Base-by-base conservation (phyloP, 2,329 filamentous ascomycete genomes). In the Aspergillus hortae region DNA sequence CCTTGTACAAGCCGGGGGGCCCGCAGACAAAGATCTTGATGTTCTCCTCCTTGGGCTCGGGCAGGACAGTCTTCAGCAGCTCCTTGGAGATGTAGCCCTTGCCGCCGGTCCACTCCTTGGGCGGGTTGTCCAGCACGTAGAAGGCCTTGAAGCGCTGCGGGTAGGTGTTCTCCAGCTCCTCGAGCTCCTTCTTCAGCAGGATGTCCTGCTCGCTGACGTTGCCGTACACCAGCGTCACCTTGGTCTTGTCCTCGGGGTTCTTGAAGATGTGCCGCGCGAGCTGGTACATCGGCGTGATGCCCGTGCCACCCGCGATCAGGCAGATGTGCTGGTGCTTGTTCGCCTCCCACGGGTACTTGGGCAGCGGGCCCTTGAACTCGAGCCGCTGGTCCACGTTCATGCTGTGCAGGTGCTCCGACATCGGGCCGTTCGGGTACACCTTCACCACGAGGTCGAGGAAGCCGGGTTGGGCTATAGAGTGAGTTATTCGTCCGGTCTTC, bases 281-380 rank as follows among this genome's bases (percentile, higher is more conserved):
- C 80, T 99, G 94, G 81, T 89, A 97, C 92, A 97, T 96, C 62
- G 94, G 94, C 10, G 94, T 94, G 73, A 99, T 95, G 56, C 94
- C 94, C 6, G 94, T 96, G 59, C 94, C 94, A 64, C 94, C 94
- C n/a, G 92, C 90, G 57, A 99, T 73, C 63, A 78, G 60, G 47
- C 67, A 70, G 60, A 78, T 69, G 79, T 97, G 91, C 55, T 89
- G 78, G 78, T 96, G 92, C 83, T 96, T 96, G 83, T 97, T 97
- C 61, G 86, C 68, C 48, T 83, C 69, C 92, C 92, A 97, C 30
- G 84, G 75, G 75, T 96, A 97, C 77, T 99, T 99, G 65, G 90
- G 89, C 36, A 99, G 84, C 2, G 94, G 94, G 15, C 94, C 94
- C 82, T 99, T 97, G 79, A 99, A 85, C 56, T 92, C 87, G 50